Evolutionary conservation across 2,329 filamentous ascomycete genomes (phyloP), one percentile per base, ranked within the genome.

Genomic region (Pseudocercospora pini-densiflorae): DNA sequence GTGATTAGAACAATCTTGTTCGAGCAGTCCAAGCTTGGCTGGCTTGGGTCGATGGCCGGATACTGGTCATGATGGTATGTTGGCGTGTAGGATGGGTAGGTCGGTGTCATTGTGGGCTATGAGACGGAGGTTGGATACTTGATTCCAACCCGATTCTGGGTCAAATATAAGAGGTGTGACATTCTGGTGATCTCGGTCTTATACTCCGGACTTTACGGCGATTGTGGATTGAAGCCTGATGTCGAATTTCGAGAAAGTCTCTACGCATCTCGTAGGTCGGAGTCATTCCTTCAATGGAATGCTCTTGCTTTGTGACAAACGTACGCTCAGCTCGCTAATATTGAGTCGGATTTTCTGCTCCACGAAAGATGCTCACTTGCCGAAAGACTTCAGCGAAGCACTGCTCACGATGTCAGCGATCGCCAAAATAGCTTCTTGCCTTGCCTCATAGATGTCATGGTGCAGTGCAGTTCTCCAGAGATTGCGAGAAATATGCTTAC

Each of bases 11-110:
- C 69, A 7, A 72, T 78, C 66, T 81, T 83, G 59, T 77, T 78
- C 59, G 73, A 75, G 59, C 76, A 77, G 23, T 79, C 80, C 49
- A 83, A 76, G 58, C 78, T 77, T 1, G 82, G 78, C 8, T 77
- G 78, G 5, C 72, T 75, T 6, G 81, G 81, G 27, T 77, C 79
- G 40, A 83, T 77, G 21, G 78, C 73, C 16, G 73, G 69, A 63
- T 81, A 78, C 3, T 77, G 71, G 21, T 74, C 72, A 12, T 70
- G 74, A 70, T 80, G 80, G 69, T 74, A 79, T 3, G 70, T 78
- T 62, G 72, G 67, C 57, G 81, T 82, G 68, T 79, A 79, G 21
- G 78, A 80, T 4, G 69, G 69, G 31, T 65, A 71, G 6, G 51
- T 59, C 3, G 16, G 27, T 43, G 45, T 21, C 57, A 61, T 64